phyloP scores from a whole-genome alignment of 306 rosid species.

The Medicago arabica region DNA sequence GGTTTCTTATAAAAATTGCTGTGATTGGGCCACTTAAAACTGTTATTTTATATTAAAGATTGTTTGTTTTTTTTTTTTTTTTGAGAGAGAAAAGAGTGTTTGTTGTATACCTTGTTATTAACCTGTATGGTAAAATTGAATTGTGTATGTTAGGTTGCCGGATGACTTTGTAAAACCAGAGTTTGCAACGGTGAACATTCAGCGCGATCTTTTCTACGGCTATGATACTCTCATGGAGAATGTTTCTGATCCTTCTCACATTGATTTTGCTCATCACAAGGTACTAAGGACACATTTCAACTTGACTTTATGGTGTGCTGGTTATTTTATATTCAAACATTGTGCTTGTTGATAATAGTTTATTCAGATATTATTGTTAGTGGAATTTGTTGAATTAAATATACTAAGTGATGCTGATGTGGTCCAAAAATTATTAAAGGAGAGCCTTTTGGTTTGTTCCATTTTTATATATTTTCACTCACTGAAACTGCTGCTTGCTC shows the following conservation, averaged over 20 bases:
- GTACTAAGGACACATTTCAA: conserved; percentile 46
- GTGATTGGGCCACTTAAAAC: conserved; percentile 2
- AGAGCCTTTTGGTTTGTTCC: conserved; percentile 30
- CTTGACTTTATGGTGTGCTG: conserved; percentile 13
- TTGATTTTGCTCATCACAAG: conserved; percentile 99
- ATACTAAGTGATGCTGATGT: conserved; percentile 19
- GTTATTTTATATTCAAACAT: conserved; percentile 14
- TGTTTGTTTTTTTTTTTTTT: no score
- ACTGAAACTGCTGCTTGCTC: background rate
- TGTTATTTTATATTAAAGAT: background rate
- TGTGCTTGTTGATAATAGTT: conserved; percentile 31
- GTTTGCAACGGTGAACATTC: conserved; percentile 92
- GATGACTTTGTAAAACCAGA: conserved; percentile 82
- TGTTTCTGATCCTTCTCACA: conserved; percentile 97
- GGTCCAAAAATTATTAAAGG: conserved; percentile 1
- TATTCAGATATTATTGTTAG: conserved; percentile 16
- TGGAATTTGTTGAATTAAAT: conserved; percentile 21
- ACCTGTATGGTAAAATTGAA: conserved; percentile 19
- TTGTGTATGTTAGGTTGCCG: conserved; percentile 73
- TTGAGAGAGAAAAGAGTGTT: no score
- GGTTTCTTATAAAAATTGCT: background rate
- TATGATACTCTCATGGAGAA: conserved; percentile 98
- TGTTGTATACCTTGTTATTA: conserved; percentile 13
- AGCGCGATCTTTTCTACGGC: conserved; percentile 98
- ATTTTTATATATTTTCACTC: conserved; percentile 10